Evolutionary conservation across 495 filamentous ascomycete species (phyloP).

Genomic region (Penicillium antarcticum): DNA sequence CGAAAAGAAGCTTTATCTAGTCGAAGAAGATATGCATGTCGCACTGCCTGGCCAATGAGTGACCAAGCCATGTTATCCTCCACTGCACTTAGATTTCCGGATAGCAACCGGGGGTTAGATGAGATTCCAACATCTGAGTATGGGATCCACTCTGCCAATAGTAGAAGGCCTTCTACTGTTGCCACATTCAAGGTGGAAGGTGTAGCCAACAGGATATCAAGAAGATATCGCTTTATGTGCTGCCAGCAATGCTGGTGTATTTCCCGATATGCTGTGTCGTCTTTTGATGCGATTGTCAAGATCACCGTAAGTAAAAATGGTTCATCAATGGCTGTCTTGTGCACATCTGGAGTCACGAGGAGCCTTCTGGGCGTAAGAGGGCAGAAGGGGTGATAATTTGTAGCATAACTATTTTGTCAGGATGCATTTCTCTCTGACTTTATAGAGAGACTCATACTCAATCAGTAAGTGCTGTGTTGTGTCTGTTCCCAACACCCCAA

Average conservation of each 20-base stretch:
- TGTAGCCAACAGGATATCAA: neutral
- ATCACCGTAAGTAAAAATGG: neutral
- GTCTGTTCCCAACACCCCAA: slow-evolving; percentile 1
- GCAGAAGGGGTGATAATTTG: slow-evolving; percentile 3
- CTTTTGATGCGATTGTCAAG: slow-evolving; percentile 1
- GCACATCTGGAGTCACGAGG: neutral
- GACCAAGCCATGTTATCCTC: slow-evolving; percentile 6
- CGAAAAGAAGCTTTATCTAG: slow-evolving; percentile 3
- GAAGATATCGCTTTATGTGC: neutral
- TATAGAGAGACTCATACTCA: neutral
- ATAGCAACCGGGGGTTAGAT: neutral
- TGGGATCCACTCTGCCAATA: slow-evolving; percentile 4
- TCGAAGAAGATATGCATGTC: slow-evolving; percentile 2
- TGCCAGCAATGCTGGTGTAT: slow-evolving; percentile 4
- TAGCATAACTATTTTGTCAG: neutral
- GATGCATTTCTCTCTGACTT: neutral
- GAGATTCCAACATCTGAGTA: neutral
- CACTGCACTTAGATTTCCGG: neutral
- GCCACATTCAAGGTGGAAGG: neutral
- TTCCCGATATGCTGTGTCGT: neutral
- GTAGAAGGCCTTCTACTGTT: slow-evolving; percentile 1
- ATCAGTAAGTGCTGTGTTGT: neutral
- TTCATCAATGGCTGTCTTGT: neutral
- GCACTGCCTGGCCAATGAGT: slow-evolving; percentile 1
- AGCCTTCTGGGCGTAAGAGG: neutral